Evolutionary conservation across 441 rosid genomes (phyloP), one percentile per base, ranked within the genome.

Genomic region (Gossypium schwendimanii): DNA sequence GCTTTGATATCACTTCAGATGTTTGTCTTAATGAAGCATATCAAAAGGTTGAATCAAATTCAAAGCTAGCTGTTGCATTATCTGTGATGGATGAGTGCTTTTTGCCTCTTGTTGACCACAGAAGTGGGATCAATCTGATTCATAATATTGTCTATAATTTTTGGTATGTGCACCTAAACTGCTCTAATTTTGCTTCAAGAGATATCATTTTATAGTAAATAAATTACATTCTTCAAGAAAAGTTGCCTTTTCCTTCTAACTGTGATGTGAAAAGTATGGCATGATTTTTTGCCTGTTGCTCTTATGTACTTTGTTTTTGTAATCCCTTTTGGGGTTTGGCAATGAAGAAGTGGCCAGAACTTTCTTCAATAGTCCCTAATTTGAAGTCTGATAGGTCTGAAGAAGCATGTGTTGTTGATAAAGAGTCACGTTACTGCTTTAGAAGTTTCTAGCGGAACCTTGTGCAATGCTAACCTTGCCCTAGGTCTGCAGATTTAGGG

Each of bases 11-110:
- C 75, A 79, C 81, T 54, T 45, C 82, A 57, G 92, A 90, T 77
- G 73, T 78, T 83, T 78, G 88, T 75, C 80, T 78, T 20, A 63
- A 44, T 81, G 89, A 86, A 75, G 76, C 80, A 70, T 72, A 81
- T 78, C 81, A 55, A 75, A 86, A 87, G 78, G 81, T 93, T 64
- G 91, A 88, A 77, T 80, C 90, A 85, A 95, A 93, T 81, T 89
- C 97, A 69, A 89, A 88, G 85, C 81, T 90, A 79, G 97, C 97
- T 62, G 97, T 93, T 83, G 99, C 99, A 18, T 84, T 89, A 70
- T 78, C 82, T 61, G 78, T 95, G 64, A 93, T 95, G 99, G 94
- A 95, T 68, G 99, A 93, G 81, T 95, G 99, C 78, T 95, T 95
- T 83, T 82, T 85, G 82, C 97, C 98, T 57, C 85, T 86, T 77